These are phyloP conservation scores for Cyberlindnera saturnus DNA, from an alignment of 805 yeast species.

Conservation along the genomic window DNA sequence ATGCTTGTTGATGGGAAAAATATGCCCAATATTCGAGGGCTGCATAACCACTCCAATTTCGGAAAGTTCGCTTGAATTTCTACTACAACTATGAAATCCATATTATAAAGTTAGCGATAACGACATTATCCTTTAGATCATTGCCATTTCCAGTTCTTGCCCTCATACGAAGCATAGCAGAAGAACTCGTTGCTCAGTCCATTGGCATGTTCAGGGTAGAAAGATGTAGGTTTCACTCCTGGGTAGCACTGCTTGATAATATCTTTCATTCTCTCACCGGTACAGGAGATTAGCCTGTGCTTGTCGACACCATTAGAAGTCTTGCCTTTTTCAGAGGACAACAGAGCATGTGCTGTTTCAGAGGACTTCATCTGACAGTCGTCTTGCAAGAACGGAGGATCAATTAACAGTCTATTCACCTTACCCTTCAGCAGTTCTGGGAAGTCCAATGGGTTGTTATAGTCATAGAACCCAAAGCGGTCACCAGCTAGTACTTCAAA, in stretches of 20 bases:
- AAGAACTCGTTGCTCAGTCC: conserved; percentile 85
- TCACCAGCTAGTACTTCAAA: conserved; percentile 70
- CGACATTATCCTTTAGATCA: not conserved
- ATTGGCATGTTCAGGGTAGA: conserved; percentile 74
- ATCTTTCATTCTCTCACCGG: conserved; percentile 83
- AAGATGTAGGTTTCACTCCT: conserved; percentile 56
- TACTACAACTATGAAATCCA: not conserved
- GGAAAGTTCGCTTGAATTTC: not conserved
- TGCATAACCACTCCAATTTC: too few species aligned
- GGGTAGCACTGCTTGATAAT: conserved; percentile 60
- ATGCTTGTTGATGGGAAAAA: too few species aligned
- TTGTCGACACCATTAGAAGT: conserved; percentile 35
- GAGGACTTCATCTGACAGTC: conserved; percentile 75
- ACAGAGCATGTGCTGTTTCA: conserved; percentile 53
- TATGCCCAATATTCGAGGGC: too few species aligned
- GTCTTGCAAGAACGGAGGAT: conserved; percentile 82
- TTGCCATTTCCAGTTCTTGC: conserved; percentile 53
- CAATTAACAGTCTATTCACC: conserved; percentile 69
- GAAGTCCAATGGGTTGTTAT: conserved; percentile 57
- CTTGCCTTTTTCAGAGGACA: conserved; percentile 34
- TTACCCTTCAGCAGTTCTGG: conserved; percentile 51
- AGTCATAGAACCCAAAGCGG: conserved; percentile 71
- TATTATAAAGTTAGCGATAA: not conserved
- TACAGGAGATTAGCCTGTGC: conserved; percentile 62
- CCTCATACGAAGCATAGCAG: conserved; percentile 77